phyloP scores from a whole-genome alignment of 2,329 filamentous ascomycete species.

The Huntiella savannae region DNA sequence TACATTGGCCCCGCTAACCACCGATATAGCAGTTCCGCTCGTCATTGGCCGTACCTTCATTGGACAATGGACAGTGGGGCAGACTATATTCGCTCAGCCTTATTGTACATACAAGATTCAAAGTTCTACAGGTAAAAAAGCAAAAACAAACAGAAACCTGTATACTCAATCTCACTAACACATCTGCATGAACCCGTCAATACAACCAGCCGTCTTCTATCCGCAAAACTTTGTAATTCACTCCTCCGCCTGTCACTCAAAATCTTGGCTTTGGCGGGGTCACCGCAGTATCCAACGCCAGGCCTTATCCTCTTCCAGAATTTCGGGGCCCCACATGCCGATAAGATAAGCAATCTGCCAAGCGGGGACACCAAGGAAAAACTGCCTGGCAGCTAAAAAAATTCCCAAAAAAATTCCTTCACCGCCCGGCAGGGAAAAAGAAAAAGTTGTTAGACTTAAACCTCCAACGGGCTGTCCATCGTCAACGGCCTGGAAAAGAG shows the following conservation, averaged over 20 bases:
- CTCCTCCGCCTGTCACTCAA: not conserved
- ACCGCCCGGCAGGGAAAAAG: not conserved
- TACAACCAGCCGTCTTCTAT: not conserved
- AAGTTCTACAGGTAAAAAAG: not conserved
- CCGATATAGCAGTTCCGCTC: not conserved
- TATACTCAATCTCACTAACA: not conserved
- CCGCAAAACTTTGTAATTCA: not conserved
- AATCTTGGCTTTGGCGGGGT: slow-evolving; percentile 1
- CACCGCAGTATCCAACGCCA: not conserved
- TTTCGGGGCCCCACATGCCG: slow-evolving; percentile 4
- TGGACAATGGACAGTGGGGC: too few species aligned
- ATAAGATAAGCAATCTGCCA: slow-evolving; percentile 14
- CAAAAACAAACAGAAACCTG: not conserved
- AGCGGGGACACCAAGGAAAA: slow-evolving; percentile 11
- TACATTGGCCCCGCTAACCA: not conserved
- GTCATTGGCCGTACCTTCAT: too few species aligned
- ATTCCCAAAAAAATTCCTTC: slow-evolving; percentile 7
- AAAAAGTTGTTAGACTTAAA: not conserved
- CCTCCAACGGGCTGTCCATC: not conserved
- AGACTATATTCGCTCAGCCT: too few species aligned
- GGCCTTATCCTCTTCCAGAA: not conserved
- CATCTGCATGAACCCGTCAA: not conserved
- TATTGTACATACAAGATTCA: too few species aligned
- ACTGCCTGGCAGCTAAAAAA: slow-evolving; percentile 4
- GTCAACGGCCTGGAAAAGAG: too few species aligned